phyloP scores from a whole-genome alignment of 1,284 basidiomycete species.

The Cutaneotrichosporon sp. region DNA sequence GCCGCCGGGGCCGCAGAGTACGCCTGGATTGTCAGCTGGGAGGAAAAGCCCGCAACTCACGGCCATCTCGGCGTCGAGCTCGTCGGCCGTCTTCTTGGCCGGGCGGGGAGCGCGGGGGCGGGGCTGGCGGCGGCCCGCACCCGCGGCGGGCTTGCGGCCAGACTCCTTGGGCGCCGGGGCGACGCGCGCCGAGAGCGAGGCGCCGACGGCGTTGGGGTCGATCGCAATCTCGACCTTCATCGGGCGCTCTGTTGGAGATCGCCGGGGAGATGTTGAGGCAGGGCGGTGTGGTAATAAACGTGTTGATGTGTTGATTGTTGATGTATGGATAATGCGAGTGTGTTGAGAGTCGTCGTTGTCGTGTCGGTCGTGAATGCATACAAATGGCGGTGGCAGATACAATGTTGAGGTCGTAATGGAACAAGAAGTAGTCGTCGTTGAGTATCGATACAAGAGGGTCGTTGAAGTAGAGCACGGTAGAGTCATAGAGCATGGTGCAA shows the following conservation, averaged over 20 bases:
- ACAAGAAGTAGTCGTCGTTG: not conserved
- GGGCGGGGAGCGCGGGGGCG: slow-evolving; percentile 43
- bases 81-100: slow-evolving; percentile 54
- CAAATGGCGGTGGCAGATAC: too few relatives aligned
- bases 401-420: not conserved
- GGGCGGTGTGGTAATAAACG: not conserved
- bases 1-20: slow-evolving; percentile 30
- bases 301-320: not conserved
- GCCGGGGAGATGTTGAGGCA: not conserved
- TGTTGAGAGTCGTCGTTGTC: slow-evolving; percentile 3
- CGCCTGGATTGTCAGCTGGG: slow-evolving; percentile 26
- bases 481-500: not conserved
- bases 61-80: slow-evolving; percentile 60
- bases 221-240: slow-evolving; percentile 98
- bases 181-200: slow-evolving; percentile 58
- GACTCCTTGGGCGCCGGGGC: slow-evolving; percentile 45
- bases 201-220: slow-evolving; percentile 67
- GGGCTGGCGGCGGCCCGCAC: slow-evolving; percentile 54
- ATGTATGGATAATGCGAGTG: not conserved
- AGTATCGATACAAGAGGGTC: too few relatives aligned
- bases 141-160: slow-evolving; percentile 50
- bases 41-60: slow-evolving; percentile 53
- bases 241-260: slow-evolving; percentile 66
- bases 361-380: not conserved
- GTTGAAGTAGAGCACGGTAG: too few relatives aligned